Evolutionary conservation across 495 filamentous ascomycete genomes (phyloP).

Genomic region (Penicillium atrosanguineum): DNA sequence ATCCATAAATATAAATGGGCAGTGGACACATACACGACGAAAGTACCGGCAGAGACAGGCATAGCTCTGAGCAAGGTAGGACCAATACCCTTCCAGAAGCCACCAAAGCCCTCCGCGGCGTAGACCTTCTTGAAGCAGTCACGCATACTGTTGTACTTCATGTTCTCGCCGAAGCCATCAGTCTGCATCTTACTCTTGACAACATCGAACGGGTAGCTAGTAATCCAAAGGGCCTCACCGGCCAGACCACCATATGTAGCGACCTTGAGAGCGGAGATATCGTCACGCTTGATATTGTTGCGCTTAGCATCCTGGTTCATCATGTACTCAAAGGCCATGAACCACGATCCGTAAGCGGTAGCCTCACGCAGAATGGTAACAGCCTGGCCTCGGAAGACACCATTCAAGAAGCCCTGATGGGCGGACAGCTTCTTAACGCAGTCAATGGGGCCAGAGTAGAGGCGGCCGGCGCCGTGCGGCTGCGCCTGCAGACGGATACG

Average conservation of each 20-base stretch:
- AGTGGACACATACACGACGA: slow-evolving; percentile 62
- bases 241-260: slow-evolving; percentile 91
- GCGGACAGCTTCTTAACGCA: slow-evolving; percentile 80
- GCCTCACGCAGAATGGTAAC: slow-evolving; percentile 88
- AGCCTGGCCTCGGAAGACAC: slow-evolving; percentile 80
- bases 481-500: slow-evolving; percentile 97
- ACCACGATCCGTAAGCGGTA: slow-evolving; percentile 95
- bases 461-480: slow-evolving; percentile 73
- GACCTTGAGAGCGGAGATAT: slow-evolving; percentile 79
- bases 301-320: slow-evolving; percentile 86
- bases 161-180: slow-evolving; percentile 74
- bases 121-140: slow-evolving; percentile 89
- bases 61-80: slow-evolving; percentile 95
- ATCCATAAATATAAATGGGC: neutral
- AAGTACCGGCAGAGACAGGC: slow-evolving; percentile 96
- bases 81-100: slow-evolving; percentile 94
- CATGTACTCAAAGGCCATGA: slow-evolving; percentile 89
- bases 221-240: slow-evolving; percentile 89
- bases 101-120: slow-evolving; percentile 69
- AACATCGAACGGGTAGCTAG: slow-evolving; percentile 93
- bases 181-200: slow-evolving; percentile 99
- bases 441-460: slow-evolving; percentile 85
- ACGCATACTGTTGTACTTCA: slow-evolving; percentile 75
- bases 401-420: slow-evolving; percentile 62
- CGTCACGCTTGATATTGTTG: slow-evolving; percentile 67